Base-by-base conservation (phyloP, 257 asterid species). In the Plectranthus barbatus region DNA sequence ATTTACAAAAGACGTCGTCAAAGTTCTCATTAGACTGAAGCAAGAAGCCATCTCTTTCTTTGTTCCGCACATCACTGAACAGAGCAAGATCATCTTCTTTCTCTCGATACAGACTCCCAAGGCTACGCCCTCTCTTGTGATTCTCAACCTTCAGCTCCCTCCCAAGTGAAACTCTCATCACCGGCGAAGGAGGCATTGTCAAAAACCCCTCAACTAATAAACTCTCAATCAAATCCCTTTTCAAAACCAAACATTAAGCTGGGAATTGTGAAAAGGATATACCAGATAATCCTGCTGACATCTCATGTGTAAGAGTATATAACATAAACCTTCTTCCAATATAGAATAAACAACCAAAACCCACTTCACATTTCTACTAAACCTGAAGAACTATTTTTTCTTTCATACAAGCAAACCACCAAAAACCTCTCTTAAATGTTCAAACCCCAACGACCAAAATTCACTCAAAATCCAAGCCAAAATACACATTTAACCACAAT, bases 111-210 rank as follows among this genome's bases (percentile, higher is more conserved):
- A 46, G 79, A 62, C 96, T 79, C 78, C 84, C 97, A 19, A 93
- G 83, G 74, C 99, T 93, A 31, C 75, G 88, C 54, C 92, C 87
- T 82, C 97, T 79, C 79, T 79, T 90, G 79, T 86, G 96, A 74
- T 73, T 85, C 34, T 85, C 97, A 10, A 73, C 61, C 81, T 76
- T 84, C 51, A 72, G 70, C 76, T 79, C 96, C 80, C 90, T 85
- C 64, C 89, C 79, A 0, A 95, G 96, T 24, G 94, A 92, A 67
- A 80, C 72, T 67, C 95, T 81, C 84, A 83, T 70, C 31, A 82
- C 84, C 49, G 97, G 96, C n/a, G 90, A 83, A 55, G 97, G 87
- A 59, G 97, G 90, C 99, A 93, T 86, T 61, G 67, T 53, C n/a
- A 13, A 13, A 59, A 66, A 57, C 59, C 19, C 46, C 21, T 67